Percentiles rank a stretch among this genome's conserved stretches.
Evolutionary conservation across 208 protist species (phyloP).

Genomic region (Borovskyia barvae): DNA sequence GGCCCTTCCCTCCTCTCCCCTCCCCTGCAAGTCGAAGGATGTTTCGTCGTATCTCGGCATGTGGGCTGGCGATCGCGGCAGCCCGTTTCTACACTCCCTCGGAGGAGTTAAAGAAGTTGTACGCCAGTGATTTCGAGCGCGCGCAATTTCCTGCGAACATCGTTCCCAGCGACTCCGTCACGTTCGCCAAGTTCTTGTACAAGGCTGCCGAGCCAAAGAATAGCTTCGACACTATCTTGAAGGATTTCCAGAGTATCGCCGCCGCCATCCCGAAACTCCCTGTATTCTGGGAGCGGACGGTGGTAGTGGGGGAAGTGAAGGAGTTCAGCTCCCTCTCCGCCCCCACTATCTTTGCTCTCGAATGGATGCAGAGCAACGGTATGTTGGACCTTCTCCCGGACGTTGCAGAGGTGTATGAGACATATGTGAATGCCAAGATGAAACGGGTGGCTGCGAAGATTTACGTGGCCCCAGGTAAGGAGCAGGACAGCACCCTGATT

Average conservation of each 20-base stretch:
- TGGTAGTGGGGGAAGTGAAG: slow-evolving; percentile 53
- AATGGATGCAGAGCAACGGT: slow-evolving; percentile 92
- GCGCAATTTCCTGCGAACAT: slow-evolving; percentile 72
- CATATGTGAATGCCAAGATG: slow-evolving; percentile 86
- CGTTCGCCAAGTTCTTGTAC: slow-evolving; percentile 91
- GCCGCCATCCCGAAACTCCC: slow-evolving; percentile 64
- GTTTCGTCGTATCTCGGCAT: slow-evolving; percentile 75
- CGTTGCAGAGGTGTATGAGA: slow-evolving; percentile 83
- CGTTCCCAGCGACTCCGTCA: slow-evolving; percentile 83
- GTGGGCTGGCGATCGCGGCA: slow-evolving; percentile 31
- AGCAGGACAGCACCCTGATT: slow-evolving; percentile 35
- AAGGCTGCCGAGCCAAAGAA: slow-evolving; percentile 76
- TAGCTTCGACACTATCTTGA: slow-evolving; percentile 63
- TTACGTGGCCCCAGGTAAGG: slow-evolving; percentile 76
- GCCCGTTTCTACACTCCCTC: slow-evolving; percentile 87
- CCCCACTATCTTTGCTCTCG: slow-evolving; percentile 78
- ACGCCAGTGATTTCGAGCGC: slow-evolving; percentile 89
- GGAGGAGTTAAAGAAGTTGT: slow-evolving; percentile 81
- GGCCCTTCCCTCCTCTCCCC: too few species aligned
- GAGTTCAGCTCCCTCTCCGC: slow-evolving; percentile 85
- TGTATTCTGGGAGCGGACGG: slow-evolving; percentile 89
- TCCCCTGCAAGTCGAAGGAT: too few species aligned
- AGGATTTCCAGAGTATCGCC: slow-evolving; percentile 81
- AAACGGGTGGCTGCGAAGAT: slow-evolving; percentile 82
- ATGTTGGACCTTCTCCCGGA: slow-evolving; percentile 84